These are phyloP conservation scores for Fusarium denticulatum DNA, from an alignment of 2,329 filamentous ascomycete genomes.

Conservation along the genomic window DNA sequence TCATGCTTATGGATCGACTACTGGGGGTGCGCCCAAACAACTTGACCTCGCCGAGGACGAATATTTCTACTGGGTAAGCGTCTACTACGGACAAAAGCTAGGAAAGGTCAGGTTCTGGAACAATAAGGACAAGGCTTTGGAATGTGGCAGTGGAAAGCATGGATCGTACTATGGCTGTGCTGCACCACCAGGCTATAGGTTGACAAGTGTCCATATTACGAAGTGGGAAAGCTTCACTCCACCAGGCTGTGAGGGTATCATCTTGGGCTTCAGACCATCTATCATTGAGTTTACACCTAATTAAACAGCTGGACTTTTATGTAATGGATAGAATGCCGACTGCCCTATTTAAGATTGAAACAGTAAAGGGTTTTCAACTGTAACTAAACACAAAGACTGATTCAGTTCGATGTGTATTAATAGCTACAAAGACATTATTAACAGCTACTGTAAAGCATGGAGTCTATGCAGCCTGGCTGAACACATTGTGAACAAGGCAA, in stretches of 20 bases:
- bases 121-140: not conserved
- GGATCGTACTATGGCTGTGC: not conserved
- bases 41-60: not conserved
- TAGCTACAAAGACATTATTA: too few relatives aligned
- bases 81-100: not conserved
- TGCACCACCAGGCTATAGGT: not conserved
- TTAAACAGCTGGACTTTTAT: accelerated
- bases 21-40: not conserved
- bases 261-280: not conserved
- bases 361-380: not conserved
- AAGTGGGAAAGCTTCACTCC: not conserved
- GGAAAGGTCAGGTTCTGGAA: not conserved
- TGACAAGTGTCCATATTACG: not conserved
- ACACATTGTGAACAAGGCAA: not conserved
- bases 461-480: not conserved
- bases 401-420: too few relatives aligned
- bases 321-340: accelerated
- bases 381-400: not conserved
- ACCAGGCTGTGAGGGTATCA: not conserved
- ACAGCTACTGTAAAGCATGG: too few relatives aligned
- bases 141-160: not conserved
- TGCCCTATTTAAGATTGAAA: not conserved
- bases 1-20: not conserved
- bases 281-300: not conserved
- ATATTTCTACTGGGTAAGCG: not conserved